Evolutionary conservation across 768 basidiomycete species (phyloP).

Genomic region (Podaxis sp.): DNA sequence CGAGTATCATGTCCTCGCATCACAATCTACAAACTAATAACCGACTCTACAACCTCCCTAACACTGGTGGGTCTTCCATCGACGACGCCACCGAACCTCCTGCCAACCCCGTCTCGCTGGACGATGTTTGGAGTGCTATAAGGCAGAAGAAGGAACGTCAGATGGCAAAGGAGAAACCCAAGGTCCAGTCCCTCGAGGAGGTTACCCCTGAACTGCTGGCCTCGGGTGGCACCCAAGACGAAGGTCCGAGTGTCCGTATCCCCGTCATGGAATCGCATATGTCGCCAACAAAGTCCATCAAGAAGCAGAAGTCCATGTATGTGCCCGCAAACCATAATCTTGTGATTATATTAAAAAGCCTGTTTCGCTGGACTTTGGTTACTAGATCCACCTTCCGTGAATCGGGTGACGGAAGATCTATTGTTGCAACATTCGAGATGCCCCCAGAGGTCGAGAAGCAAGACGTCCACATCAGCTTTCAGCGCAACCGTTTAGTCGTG

Average conservation of each 20-base stretch:
- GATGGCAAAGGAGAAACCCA: constrained; percentile 67
- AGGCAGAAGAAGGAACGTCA: constrained; percentile 62
- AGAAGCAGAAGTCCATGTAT: constrained; percentile 66
- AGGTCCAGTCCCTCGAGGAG: constrained; percentile 67
- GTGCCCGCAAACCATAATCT: constrained; percentile 21
- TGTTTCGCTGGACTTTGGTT: constrained; percentile 15
- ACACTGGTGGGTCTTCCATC: constrained; percentile 39
- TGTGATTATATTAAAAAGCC: constrained; percentile 11
- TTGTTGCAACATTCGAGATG: constrained; percentile 71
- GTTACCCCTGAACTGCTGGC: constrained; percentile 33
- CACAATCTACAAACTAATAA: background rate
- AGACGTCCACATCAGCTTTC: constrained; percentile 74
- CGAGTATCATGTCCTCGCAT: background rate
- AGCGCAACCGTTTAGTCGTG: constrained; percentile 57
- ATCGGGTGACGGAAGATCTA: constrained; percentile 66
- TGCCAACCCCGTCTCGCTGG: constrained; percentile 41
- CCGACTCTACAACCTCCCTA: constrained; percentile 33
- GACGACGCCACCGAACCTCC: constrained; percentile 41
- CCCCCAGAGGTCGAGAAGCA: constrained; percentile 65
- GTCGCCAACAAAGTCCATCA: constrained; percentile 41
- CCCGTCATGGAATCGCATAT: constrained; percentile 37
- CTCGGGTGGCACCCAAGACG: constrained; percentile 17
- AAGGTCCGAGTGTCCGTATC: constrained; percentile 34
- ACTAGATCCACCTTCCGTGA: constrained; percentile 66
- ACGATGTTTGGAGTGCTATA: constrained; percentile 65